Evolutionary conservation across 768 basidiomycete species (phyloP).

Genomic region (Lanmaoa pseudosensibilis): DNA sequence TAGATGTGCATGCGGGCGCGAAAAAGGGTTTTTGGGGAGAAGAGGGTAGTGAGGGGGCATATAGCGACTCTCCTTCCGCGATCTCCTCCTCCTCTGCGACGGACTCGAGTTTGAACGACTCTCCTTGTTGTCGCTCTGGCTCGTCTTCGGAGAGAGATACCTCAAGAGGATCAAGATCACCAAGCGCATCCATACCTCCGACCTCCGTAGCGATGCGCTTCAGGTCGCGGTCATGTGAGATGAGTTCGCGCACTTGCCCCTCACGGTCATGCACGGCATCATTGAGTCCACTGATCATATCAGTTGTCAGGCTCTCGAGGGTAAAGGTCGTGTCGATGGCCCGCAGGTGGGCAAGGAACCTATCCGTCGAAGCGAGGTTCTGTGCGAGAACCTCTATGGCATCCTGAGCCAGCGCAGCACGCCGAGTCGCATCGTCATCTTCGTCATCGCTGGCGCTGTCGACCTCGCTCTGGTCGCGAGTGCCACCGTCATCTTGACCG

Average conservation of each 20-base stretch:
- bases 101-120: conserved; percentile 33
- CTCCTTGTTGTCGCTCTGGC: conserved; percentile 28
- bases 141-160: conserved; percentile 31
- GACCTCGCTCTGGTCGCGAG: conserved; percentile 9
- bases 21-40: conserved; percentile 64
- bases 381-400: conserved; percentile 72
- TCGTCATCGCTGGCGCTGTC: conserved; percentile 26
- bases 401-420: conserved; percentile 42
- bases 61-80: conserved; percentile 44
- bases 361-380: conserved; percentile 74
- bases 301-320: conserved; percentile 71
- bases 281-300: conserved; percentile 76
- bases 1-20: conserved; percentile 44
- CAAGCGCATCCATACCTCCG: conserved; percentile 72
- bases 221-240: conserved; percentile 79
- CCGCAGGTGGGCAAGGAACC: conserved; percentile 72
- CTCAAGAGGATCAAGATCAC: conserved; percentile 65
- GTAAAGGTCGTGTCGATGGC: conserved; percentile 53
- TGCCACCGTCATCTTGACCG: conserved; percentile 11
- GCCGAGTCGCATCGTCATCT: conserved; percentile 28
- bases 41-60: conserved; percentile 38
- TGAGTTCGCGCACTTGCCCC: conserved; percentile 73
- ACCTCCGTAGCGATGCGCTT: conserved; percentile 74
- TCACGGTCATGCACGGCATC: conserved; percentile 76
- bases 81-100: conserved; percentile 41